Conservation (phyloP, 2,329 filamentous ascomycete species). For the Ciborinia camelliae region DNA sequence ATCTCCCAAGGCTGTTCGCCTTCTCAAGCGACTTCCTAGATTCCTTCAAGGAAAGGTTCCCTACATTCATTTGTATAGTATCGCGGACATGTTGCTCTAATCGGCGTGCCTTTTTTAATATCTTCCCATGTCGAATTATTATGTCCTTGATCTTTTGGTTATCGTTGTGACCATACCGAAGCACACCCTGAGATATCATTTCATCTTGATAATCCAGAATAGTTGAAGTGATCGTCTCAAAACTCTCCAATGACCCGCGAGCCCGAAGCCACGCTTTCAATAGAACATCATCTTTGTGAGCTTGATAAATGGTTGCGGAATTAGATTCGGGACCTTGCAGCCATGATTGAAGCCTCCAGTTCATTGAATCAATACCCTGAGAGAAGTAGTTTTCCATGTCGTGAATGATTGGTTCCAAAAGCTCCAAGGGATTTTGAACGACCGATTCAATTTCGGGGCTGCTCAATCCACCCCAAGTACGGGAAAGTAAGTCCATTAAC, state of each 20-base stretch:
- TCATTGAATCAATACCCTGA: background rate
- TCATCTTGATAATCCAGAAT: conserved; percentile 23
- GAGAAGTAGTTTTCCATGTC: background rate
- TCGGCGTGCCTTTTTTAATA: no score
- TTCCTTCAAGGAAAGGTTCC: background rate
- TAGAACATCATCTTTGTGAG: background rate
- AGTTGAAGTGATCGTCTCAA: conserved; percentile 6
- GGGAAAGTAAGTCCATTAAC: no score
- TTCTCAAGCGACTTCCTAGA: background rate
- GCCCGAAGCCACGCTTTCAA: background rate
- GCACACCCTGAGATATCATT: conserved; percentile 22
- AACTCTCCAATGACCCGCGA: background rate
- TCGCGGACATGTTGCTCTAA: background rate
- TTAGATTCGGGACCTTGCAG: background rate
- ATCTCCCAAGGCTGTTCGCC: background rate
- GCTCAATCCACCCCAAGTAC: background rate
- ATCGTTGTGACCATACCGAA: background rate
- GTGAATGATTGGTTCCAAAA: background rate
- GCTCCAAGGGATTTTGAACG: background rate
- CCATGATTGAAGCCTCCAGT: background rate
- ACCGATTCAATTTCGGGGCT: background rate
- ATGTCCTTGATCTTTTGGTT: background rate
- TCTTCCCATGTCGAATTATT: background rate
- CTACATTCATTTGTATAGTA: background rate
- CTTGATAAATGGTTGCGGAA: no score